These are phyloP conservation scores for Mortierella sp. DNA, from an alignment of 371 early-diverging fungal species.

Conservation along the genomic window DNA sequence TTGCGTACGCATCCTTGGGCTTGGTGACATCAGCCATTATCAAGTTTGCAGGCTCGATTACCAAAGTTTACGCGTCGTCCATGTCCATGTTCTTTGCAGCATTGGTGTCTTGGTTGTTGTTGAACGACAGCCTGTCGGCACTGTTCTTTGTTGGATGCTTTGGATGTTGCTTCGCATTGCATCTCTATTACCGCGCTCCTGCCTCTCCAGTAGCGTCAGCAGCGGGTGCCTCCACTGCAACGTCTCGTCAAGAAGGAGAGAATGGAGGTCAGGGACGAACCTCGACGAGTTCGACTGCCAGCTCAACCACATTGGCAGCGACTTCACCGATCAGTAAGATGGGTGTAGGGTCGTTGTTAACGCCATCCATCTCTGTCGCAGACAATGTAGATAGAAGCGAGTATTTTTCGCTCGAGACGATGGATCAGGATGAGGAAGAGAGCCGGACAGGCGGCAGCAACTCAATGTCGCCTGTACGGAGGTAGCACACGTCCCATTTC, in stretches of 20 bases:
- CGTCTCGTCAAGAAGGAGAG: not conserved
- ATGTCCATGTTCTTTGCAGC: conserved; percentile 56
- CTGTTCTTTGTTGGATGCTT: conserved; percentile 50
- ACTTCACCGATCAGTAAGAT: conserved; percentile 6
- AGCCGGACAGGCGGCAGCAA: not conserved
- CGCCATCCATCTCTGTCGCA: not conserved
- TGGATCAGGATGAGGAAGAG: conserved; percentile 14
- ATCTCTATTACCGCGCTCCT: conserved; percentile 38
- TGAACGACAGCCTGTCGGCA: conserved; percentile 39
- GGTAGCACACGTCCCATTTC: no score
- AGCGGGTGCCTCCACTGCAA: not conserved
- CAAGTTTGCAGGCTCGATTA: conserved; percentile 54
- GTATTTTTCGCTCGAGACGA: conserved; percentile 28
- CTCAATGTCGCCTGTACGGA: no score
- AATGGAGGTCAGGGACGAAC: not conserved
- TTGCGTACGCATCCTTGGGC: conserved; percentile 48
- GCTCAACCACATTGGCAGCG: conserved; percentile 19
- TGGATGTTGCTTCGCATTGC: conserved; percentile 47
- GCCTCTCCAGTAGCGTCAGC: not conserved
- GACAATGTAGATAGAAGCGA: conserved; percentile 27
- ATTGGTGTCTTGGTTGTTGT: conserved; percentile 44
- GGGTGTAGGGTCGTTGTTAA: not conserved
- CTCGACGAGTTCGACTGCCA: conserved; percentile 10
- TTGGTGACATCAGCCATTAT: conserved; percentile 55
- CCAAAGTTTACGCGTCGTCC: conserved; percentile 52